Evolutionary conservation across 345 rosid genomes (phyloP).

Genomic region (Hibiscus trionum): DNA sequence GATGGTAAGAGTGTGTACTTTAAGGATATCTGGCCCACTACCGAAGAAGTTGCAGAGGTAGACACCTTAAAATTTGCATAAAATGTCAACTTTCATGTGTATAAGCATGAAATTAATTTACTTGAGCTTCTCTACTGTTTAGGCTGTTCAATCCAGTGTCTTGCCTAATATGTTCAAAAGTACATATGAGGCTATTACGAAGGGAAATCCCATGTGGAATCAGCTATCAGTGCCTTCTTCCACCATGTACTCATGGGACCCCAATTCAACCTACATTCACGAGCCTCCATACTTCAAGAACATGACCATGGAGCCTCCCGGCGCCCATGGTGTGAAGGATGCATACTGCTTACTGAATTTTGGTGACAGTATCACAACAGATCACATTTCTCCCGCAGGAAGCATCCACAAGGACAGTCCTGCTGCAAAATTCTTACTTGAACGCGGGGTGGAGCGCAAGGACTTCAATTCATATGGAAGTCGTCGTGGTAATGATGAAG

Average conservation of each 20-base stretch:
- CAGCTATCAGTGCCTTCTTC: conserved; percentile 53
- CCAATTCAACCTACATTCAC: conserved; percentile 88
- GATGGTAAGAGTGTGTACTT: conserved; percentile 73
- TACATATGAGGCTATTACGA: conserved; percentile 85
- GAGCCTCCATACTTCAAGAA: conserved; percentile 96
- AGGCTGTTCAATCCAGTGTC: conserved; percentile 93
- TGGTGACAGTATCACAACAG: conserved; percentile 98
- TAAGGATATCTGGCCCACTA: conserved; percentile 93
- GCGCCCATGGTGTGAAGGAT: conserved; percentile 84
- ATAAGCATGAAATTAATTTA: conserved; percentile 5
- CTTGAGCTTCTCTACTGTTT: conserved; percentile 12
- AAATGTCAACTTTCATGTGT: neutral
- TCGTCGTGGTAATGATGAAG: conserved; percentile 95
- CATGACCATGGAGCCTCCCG: conserved; percentile 93
- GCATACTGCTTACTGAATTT: conserved; percentile 91
- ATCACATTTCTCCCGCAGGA: conserved; percentile 99
- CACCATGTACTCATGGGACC: conserved; percentile 74
- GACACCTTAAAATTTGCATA: neutral
- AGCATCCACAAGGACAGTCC: conserved; percentile 97
- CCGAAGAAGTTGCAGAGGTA: conserved; percentile 91
- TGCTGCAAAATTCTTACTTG: conserved; percentile 76
- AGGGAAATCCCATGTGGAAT: conserved; percentile 97
- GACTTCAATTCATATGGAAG: conserved; percentile 99
- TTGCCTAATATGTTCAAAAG: conserved; percentile 90
- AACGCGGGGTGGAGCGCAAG: conserved; percentile 63